Evolutionary conservation across 2,329 filamentous ascomycete species (phyloP), one percentile per base, ranked within the genome.

Genomic region (Cercospora canescens): DNA sequence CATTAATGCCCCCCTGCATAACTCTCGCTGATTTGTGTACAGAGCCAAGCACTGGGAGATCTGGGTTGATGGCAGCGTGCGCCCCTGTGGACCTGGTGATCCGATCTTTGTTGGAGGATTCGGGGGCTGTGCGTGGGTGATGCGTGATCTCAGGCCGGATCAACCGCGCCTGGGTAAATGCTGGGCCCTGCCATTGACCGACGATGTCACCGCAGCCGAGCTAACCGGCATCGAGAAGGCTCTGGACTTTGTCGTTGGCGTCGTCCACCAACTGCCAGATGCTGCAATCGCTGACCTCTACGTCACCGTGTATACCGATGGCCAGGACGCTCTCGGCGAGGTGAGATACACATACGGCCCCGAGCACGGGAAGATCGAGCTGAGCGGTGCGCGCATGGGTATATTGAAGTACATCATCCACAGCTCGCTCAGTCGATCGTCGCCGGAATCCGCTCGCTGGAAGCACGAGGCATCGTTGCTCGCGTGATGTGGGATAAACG

Each of bases 221-320:
- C 57, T 60, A 8, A 60, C 34, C 14, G 37, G 57, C 34, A 45
- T 60, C 37, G 4, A 2, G 5, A 45, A 41, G 26, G 57, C 57
- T 41, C 37, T 60, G 30, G 24, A 41, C 21, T 60, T 30, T 48
- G 18, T 16, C 35, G 57, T 30, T 28, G 35, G 6, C 24, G 16
- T 48, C 24, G 28, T 45, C 37, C 57, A 21, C 3, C 52, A 30
- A 60, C 21, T 37, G 26, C 21, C 57, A 45, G 35, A 26, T 58
- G 55, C 16, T 30, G 21, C 28, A 21, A 21, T 64, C 55, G 37
- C 6, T 11, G 28, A 39, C 18, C 16, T 35, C 39, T 9, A 30
- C 34, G 9, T 64, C 54, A 64, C 52, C 41, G 62, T 64, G 55
- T 50, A 35, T 37, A 52, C 37, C 30, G 62, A 64, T 48, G 59